Evolutionary conservation across 75 land plant genomes (phyloP).

Genomic region (Ceratopteris richardii): DNA sequence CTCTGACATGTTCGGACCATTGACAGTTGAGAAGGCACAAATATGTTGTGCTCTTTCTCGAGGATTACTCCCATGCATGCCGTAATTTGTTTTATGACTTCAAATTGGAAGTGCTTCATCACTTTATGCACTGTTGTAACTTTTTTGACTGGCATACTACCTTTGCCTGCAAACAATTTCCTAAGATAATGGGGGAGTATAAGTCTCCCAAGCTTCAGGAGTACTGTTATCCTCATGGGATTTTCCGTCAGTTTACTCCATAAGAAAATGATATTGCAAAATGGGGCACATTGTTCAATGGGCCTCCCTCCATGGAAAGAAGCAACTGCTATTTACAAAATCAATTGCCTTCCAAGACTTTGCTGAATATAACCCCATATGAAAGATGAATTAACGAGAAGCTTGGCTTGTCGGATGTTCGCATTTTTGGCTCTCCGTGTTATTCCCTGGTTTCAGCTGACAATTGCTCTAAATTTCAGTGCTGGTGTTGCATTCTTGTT

Average conservation of each 20-base stretch:
- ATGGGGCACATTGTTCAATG: slow-evolving; percentile 13
- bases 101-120: too few relatives aligned
- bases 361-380: neutral
- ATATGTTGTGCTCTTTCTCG: too few relatives aligned
- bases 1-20: neutral
- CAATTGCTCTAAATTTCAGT: slow-evolving; percentile 5
- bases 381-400: neutral
- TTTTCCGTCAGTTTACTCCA: too few relatives aligned
- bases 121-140: too few relatives aligned
- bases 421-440: slow-evolving; percentile 10
- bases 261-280: slow-evolving; percentile 6
- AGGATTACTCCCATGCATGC: neutral
- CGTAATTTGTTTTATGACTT: too few relatives aligned
- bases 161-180: too few relatives aligned
- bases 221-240: too few relatives aligned
- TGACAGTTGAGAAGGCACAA: too few relatives aligned
- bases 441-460: slow-evolving; percentile 7
- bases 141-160: too few relatives aligned
- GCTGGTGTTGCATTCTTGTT: slow-evolving; percentile 9
- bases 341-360: neutral
- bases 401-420: neutral
- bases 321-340: slow-evolving; percentile 1
- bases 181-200: too few relatives aligned
- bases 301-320: slow-evolving; percentile 12
- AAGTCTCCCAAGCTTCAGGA: too few relatives aligned